Base-by-base conservation (phyloP, 2,329 filamentous ascomycete genomes). In the Monosporascus sp. region DNA sequence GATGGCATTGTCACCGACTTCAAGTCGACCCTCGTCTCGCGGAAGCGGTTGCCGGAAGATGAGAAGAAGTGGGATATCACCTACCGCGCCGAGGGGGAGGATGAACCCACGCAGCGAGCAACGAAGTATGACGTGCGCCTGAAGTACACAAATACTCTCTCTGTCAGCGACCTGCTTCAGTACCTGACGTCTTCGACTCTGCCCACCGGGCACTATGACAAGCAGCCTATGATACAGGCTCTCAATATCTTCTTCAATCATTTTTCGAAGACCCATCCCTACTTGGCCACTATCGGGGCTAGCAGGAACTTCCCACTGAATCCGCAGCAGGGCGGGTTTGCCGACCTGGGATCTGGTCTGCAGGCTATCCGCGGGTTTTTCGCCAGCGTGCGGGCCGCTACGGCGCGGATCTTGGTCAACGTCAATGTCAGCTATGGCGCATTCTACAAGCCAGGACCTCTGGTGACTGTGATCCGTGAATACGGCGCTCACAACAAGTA, bases 371-470 rank as follows among this genome's bases (percentile, higher is more conserved):
- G 66, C 4, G 71, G 70, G 4, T 70, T 66, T 54, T 71, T 66
- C 52, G 61, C 66, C 20, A 70, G 68, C 42, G 62, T 70, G 17
- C 61, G 68, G 17, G 50, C 62, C 17, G 68, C 68, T 1, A 69
- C 69, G 3, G 58, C 60, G n/a, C 64, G 69, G 1, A 47, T 71
- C 15, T 62, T 70, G 1, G 66, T 71, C 52, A 71, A 72, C 22
- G 60, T 72, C 47, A 70, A 73, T 45, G 63, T 71, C 6, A 66
- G 57, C 48, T 60, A 71, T 48, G 64, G 59, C 3, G 66, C 62
- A 1, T 73, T 73, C 51, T 72, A 70, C 50, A 39, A 63, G 1
- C 50, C 54, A 3, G 64, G 60, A 0, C 54, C 57, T 0, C 59
- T 73, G 3, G 46, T 55, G n/a, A 27, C 54, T 9, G 25, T 64